Evolutionary conservation across 2,329 filamentous ascomycete species (phyloP), one percentile per base, ranked within the genome.

Genomic region (Bipolaris zeicola): DNA sequence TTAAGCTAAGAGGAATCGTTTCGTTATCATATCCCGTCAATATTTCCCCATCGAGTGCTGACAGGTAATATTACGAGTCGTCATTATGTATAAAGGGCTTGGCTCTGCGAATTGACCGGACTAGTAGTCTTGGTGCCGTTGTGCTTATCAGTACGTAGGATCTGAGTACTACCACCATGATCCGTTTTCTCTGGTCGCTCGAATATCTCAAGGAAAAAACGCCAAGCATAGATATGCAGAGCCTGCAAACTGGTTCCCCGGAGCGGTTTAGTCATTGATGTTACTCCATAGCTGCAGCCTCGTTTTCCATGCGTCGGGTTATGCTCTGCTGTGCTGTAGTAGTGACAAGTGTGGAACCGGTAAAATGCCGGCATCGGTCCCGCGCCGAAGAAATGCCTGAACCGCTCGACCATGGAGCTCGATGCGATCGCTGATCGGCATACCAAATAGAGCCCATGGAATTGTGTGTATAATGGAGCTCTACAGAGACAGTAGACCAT

Each of bases 71-170:
- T 36, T 41, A 13, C 44, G 37, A 59, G 51, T 47, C 22, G 22
- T 24, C 18, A 45, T 26, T 24, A 57, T 38, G 38, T 37, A 28
- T 18, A 24, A 42, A 26, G 14, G 47, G 26, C 50, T 53, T 46
- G 45, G 42, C 54, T 49, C 16, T 53, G 43, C 47, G 36, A 24
- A 22, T 31, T 45, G 36, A 28, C 36, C 36, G 31, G 36, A 22
- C 31, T 6, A 5, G 41, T 34, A 5, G 41, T 34, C 38, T 14
- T 38, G 36, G 38, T 52, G 41, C 48, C 26, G 28, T 24, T 38
- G 26, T 31, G 49, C 52, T 62, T 62, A 62, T 62, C 57, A 60
- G 59, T 55, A 31, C 28, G 10, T 31, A 34, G 48, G 44, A 44
- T 48, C 50, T 52, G 42, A 53, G 51, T 38, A 22, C 46, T 20